phyloP scores from a whole-genome alignment of 495 filamentous ascomycete genomes.

The Pseudevernia furfuracea region DNA sequence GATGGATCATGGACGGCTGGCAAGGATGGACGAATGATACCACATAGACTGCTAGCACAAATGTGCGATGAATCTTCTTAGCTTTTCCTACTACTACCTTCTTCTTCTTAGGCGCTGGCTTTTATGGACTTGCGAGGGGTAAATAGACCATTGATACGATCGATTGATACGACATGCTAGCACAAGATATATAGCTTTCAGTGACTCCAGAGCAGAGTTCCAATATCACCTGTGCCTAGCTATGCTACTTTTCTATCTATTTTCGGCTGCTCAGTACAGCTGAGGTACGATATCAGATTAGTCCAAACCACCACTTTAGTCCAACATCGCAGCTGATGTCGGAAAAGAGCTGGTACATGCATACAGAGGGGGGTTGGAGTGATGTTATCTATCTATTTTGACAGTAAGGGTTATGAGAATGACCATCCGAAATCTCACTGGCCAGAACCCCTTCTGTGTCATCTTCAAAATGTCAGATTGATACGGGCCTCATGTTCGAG shows the following conservation, averaged over 20 bases:
- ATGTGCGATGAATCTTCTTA: neutral
- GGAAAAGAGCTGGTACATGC: too few relatives aligned
- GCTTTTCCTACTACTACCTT: neutral
- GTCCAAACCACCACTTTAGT: too few relatives aligned
- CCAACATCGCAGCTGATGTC: too few relatives aligned
- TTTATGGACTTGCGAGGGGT: slow-evolving; percentile 4
- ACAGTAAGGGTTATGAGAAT: too few relatives aligned
- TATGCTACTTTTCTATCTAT: neutral
- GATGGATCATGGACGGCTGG: neutral
- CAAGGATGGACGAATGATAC: slow-evolving; percentile 4
- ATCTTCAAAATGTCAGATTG: neutral
- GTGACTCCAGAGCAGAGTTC: neutral
- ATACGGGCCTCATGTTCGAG: neutral
- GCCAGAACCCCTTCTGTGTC: neutral
- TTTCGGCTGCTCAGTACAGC: too few relatives aligned
- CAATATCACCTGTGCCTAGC: neutral
- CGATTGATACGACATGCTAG: neutral
- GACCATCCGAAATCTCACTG: neutral
- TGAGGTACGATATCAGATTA: too few relatives aligned
- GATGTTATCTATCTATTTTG: too few relatives aligned
- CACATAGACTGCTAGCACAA: neutral
- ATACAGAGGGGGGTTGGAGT: too few relatives aligned
- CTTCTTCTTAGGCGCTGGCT: neutral
- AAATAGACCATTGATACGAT: slow-evolving; percentile 9
- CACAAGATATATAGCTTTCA: neutral